Conservation (phyloP, 202 grass and related monocot genomes). For the Setaria italica region DNA sequence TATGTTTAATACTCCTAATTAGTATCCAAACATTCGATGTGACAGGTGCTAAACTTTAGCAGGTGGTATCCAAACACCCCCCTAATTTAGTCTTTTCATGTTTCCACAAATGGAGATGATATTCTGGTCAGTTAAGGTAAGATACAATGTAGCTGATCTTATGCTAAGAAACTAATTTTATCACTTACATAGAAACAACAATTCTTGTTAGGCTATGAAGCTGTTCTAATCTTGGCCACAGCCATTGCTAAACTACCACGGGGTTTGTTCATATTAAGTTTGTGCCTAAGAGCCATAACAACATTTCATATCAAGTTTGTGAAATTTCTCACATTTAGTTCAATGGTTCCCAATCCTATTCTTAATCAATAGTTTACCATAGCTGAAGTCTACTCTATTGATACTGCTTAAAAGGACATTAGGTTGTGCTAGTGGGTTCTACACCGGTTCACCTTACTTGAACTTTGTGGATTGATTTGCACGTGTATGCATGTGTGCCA, state of each 20-base stretch:
- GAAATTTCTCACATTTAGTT: conserved; percentile 19
- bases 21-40: no score
- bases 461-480: neutral
- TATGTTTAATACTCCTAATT: no score
- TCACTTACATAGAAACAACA: neutral
- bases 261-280: neutral
- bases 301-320: conserved; percentile 3
- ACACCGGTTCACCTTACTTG: neutral
- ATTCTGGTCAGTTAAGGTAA: neutral
- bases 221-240: neutral
- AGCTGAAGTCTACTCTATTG: neutral
- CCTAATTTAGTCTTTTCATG: neutral
- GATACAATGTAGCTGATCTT: neutral
- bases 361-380: neutral
- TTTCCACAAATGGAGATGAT: neutral
- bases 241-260: neutral
- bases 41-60: no score
- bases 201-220: neutral
- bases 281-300: neutral
- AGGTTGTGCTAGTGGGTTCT: neutral
- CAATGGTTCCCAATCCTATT: neutral
- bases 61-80: no score
- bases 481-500: neutral
- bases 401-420: neutral
- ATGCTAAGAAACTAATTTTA: conserved; percentile 13